Evolutionary conservation across 179 eudicot species (phyloP).

Genomic region (Dionaea muscipula): DNA sequence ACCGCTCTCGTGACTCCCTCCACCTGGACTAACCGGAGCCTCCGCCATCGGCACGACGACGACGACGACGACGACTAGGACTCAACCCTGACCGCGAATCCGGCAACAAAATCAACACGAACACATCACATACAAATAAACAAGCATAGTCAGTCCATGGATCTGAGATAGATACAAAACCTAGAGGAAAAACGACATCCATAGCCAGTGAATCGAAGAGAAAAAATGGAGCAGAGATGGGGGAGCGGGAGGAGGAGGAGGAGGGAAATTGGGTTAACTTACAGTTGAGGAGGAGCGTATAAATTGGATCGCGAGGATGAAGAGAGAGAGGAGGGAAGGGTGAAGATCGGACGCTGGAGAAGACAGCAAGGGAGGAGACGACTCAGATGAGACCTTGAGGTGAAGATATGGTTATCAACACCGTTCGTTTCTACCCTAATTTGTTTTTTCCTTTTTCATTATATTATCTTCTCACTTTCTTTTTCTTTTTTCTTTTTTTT

Average conservation of each 20-base stretch:
- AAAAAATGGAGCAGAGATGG: background rate
- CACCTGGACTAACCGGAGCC: constrained; percentile 53
- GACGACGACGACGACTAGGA: too few relatives aligned
- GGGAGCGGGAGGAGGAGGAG: background rate
- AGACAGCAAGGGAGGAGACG: constrained; percentile 31
- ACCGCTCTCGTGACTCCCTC: constrained; percentile 60
- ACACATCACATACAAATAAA: too few relatives aligned
- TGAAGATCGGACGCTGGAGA: constrained; percentile 56
- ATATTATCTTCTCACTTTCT: too few relatives aligned
- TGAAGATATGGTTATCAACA: constrained; percentile 21
- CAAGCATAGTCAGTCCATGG: background rate
- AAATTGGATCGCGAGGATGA: constrained; percentile 15
- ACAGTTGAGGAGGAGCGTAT: background rate
- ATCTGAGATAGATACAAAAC: constrained; percentile 8
- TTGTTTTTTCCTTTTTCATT: background rate
- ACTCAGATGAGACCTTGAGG: constrained; percentile 29
- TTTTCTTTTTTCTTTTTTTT: too few relatives aligned
- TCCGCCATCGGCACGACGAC: constrained; percentile 40
- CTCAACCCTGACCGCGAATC: constrained; percentile 25
- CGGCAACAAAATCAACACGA: background rate
- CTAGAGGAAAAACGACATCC: constrained; percentile 5
- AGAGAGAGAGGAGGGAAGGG: constrained; percentile 19
- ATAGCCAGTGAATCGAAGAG: background rate
- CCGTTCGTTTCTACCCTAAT: constrained; percentile 23
- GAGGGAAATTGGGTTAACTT: background rate